phyloP scores from a whole-genome alignment of 257 asterid genomes.

The Fraxinus pennsylvanica region DNA sequence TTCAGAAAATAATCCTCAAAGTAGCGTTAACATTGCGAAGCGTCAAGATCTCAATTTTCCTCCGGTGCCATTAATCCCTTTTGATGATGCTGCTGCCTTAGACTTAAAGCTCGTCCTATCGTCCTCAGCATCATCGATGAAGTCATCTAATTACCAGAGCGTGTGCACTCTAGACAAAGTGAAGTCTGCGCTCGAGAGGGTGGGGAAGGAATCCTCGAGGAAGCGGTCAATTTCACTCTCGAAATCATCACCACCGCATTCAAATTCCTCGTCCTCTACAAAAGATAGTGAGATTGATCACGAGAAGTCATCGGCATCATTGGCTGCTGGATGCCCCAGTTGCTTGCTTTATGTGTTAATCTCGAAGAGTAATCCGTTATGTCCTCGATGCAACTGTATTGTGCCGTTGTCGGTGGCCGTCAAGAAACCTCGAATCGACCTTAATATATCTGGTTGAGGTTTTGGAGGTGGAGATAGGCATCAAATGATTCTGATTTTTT shows the following conservation, averaged over 20 bases:
- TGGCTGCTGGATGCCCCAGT: conserved; percentile 79
- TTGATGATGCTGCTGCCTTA: conserved; percentile 43
- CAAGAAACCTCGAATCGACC: conserved; percentile 73
- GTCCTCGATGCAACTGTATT: conserved; percentile 64
- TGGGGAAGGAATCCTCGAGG: conserved; percentile 55
- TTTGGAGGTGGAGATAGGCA: neutral
- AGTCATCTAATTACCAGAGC: conserved; percentile 51
- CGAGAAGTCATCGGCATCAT: conserved; percentile 44
- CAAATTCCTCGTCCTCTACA: conserved; percentile 65
- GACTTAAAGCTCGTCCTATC: conserved; percentile 62
- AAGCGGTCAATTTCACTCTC: conserved; percentile 61
- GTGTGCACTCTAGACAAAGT: conserved; percentile 93
- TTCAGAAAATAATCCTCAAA: conserved; percentile 40
- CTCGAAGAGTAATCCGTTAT: conserved; percentile 49
- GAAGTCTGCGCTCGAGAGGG: conserved; percentile 78
- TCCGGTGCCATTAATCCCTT: conserved; percentile 43
- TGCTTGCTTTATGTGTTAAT: conserved; percentile 75
- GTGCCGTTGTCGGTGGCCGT: conserved; percentile 54
- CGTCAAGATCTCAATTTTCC: conserved; percentile 86
- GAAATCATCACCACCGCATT: conserved; percentile 56
- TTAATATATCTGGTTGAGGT: conserved; percentile 62
- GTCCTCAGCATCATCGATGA: conserved; percentile 29
- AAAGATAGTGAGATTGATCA: conserved; percentile 48
- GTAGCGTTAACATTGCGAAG: neutral
- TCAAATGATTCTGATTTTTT: conserved; percentile 32